Evolutionary conservation across 768 basidiomycete species (phyloP).

Genomic region (Clitopilus hobsonii): DNA sequence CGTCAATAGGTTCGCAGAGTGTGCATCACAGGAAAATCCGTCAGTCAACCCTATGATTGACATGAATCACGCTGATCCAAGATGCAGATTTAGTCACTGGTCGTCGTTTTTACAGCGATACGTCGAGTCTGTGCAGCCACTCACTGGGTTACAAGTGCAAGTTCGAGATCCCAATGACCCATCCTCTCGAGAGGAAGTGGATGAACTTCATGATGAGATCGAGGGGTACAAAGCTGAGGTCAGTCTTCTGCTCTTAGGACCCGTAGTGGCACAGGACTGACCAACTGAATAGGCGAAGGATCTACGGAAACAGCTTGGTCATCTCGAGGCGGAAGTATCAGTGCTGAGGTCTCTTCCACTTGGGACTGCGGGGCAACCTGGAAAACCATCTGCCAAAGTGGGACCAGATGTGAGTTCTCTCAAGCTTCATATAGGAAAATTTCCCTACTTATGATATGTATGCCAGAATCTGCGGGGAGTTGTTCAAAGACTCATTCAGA

Average conservation of each 20-base stretch:
- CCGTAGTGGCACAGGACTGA: constrained; percentile 36
- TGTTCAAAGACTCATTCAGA: constrained; percentile 74
- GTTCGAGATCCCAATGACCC: constrained; percentile 63
- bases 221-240: not conserved
- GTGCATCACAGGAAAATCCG: constrained; percentile 62
- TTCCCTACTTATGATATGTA: constrained; percentile 1
- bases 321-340: constrained; percentile 43
- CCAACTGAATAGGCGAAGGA: constrained; percentile 40
- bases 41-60: constrained; percentile 25
- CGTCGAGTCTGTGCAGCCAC: constrained; percentile 53
- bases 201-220: constrained; percentile 70
- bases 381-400: constrained; percentile 32
- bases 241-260: constrained; percentile 1
- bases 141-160: constrained; percentile 63
- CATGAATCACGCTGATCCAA: constrained; percentile 5
- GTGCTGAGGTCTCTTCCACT: not conserved
- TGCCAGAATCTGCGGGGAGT: constrained; percentile 63
- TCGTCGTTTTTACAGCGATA: constrained; percentile 55
- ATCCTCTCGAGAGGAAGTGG: no score
- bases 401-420: constrained; percentile 49
- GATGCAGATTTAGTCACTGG: constrained; percentile 64
- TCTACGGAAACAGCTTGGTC: constrained; percentile 59
- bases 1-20: constrained; percentile 62
- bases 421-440: constrained; percentile 1
- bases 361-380: not conserved